Percentiles rank a stretch among this genome's conserved stretches.
phyloP scores from a whole-genome alignment of 768 basidiomycete genomes.

The Russula dissimulans region DNA sequence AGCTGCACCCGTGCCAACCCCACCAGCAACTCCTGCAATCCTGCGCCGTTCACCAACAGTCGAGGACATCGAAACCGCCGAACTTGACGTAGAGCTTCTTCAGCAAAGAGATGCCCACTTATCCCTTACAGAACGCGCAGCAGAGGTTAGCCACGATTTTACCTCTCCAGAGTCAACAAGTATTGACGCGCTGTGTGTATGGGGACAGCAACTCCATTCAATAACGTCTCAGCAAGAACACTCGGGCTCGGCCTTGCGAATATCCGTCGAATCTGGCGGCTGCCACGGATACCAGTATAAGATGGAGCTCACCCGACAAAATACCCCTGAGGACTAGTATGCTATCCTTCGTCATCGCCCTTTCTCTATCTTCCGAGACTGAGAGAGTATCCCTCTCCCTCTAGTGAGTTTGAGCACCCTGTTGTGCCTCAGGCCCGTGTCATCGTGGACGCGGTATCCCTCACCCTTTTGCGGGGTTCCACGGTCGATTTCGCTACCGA shows the following conservation, averaged over 20 bases:
- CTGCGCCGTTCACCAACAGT: slow-evolving; percentile 28
- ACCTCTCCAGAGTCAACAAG: background rate
- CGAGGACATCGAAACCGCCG: slow-evolving; percentile 48
- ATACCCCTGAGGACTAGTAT: slow-evolving; percentile 77
- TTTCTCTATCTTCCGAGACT: background rate
- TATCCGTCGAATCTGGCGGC: slow-evolving; percentile 87
- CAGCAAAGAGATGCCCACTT: slow-evolving; percentile 45
- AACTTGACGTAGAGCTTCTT: slow-evolving; percentile 53
- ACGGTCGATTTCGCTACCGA: slow-evolving; percentile 90
- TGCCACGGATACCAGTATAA: slow-evolving; percentile 98
- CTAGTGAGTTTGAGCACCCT: slow-evolving; percentile 65
- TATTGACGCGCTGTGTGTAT: background rate
- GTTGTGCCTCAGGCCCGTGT: slow-evolving; percentile 63
- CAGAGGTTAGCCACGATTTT: slow-evolving; percentile 42
- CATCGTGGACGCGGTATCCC: slow-evolving; percentile 77
- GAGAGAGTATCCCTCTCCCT: background rate
- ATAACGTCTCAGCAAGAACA: slow-evolving; percentile 62
- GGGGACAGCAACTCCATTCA: slow-evolving; percentile 60
- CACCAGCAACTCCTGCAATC: slow-evolving; percentile 23
- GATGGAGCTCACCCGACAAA: slow-evolving; percentile 62
- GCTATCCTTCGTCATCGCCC: slow-evolving; percentile 25
- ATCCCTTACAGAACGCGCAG: slow-evolving; percentile 62
- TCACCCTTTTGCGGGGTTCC: slow-evolving; percentile 78
- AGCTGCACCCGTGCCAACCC: background rate
- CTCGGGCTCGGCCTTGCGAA: slow-evolving; percentile 57